Base-by-base conservation (phyloP, 2,329 filamentous ascomycete genomes). In the Rhynchosporium secalis region DNA sequence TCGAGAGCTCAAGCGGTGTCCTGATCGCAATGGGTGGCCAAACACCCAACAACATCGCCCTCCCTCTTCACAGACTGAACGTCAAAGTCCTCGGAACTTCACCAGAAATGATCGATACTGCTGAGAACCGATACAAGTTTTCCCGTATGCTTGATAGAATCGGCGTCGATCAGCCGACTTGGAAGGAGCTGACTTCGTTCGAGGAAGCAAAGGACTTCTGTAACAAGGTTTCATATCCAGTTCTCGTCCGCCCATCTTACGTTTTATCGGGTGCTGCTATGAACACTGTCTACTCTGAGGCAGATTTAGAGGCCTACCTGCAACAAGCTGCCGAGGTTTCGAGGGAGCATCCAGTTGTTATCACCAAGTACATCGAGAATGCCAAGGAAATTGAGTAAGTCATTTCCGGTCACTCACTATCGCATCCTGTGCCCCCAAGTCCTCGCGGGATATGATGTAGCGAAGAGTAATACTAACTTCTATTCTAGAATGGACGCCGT, bases 301-400 rank as follows among this genome's bases (percentile, higher is more conserved):
- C 94, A 74, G 95, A 98, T 75, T 81, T 99, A 62, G 90, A 91
- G 71, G 88, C 83, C 72, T 98, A 96, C 77, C 82, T 99, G 49
- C 86, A 90, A 68, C 94, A 98, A 78, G 95, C 95, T 59, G 91
- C 86, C 6, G 93, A 96, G 68, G 95, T 99, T 52, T 98, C 95
- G 5, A 87, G 91, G 66, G 94, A 98, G 66, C 91, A 98, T 76
- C 95, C 95, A 0, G 95, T 99, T 10, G 95, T 99, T 65, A 98
- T 99, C 73, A 98, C 94, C 65, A 99, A 99, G 80, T 99, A 98
- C 79, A 98, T 99, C 69, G 95, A 99, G 81, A 95, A 96, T 69
- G 95, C 95, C 68, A 98, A 99, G 82, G 95, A 99, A 77, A 98
- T 99, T 67, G 95, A 99, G 33, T 36, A 36, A 36, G 33, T 36